These are phyloP conservation scores for Beauveria asiatica DNA, from an alignment of 2,329 filamentous ascomycete genomes.

Conservation along the genomic window DNA sequence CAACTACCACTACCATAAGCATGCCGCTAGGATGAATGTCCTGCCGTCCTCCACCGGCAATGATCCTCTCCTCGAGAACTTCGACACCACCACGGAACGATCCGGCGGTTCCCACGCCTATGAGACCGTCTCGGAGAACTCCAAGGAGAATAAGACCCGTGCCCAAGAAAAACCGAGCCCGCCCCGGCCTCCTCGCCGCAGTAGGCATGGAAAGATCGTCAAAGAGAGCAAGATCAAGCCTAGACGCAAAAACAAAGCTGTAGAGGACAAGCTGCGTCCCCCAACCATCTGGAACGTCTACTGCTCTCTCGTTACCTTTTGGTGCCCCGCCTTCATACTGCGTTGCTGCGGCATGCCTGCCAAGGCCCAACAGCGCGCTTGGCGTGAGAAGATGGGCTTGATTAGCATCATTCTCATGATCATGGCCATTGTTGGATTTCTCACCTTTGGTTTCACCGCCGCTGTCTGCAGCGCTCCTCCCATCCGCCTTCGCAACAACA, in stretches of 20 bases:
- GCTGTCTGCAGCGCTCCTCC: slow-evolving; percentile 72
- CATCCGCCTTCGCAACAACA: slow-evolving; percentile 69
- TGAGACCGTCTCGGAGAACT: slow-evolving; percentile 37
- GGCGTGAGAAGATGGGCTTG: slow-evolving; percentile 96
- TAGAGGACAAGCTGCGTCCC: slow-evolving; percentile 60
- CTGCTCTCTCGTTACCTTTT: slow-evolving; percentile 89
- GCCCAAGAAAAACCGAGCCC: slow-evolving; percentile 22
- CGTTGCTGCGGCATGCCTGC: slow-evolving; percentile 77
- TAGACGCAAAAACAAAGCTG: slow-evolving; percentile 42
- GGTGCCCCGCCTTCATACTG: slow-evolving; percentile 79
- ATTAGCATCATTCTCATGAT: slow-evolving; percentile 88
- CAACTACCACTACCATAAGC: slow-evolving; percentile 92
- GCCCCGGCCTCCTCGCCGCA: slow-evolving; percentile 24
- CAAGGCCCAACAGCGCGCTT: slow-evolving; percentile 82
- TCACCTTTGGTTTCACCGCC: slow-evolving; percentile 93
- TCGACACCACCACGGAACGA: slow-evolving; percentile 54
- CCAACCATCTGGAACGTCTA: slow-evolving; percentile 93
- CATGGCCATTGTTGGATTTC: slow-evolving; percentile 82
- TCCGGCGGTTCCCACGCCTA: slow-evolving; percentile 38
- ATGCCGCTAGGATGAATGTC: slow-evolving; percentile 87
- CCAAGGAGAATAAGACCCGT: slow-evolving; percentile 24
- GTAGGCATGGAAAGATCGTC: slow-evolving; percentile 54
- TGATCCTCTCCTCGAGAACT: slow-evolving; percentile 75
- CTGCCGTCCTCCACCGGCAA: slow-evolving; percentile 88
- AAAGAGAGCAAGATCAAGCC: slow-evolving; percentile 41